These are phyloP conservation scores for Dendrocalamus latiflorus DNA, from an alignment of 202 grass and related monocot species.

Conservation along the genomic window DNA sequence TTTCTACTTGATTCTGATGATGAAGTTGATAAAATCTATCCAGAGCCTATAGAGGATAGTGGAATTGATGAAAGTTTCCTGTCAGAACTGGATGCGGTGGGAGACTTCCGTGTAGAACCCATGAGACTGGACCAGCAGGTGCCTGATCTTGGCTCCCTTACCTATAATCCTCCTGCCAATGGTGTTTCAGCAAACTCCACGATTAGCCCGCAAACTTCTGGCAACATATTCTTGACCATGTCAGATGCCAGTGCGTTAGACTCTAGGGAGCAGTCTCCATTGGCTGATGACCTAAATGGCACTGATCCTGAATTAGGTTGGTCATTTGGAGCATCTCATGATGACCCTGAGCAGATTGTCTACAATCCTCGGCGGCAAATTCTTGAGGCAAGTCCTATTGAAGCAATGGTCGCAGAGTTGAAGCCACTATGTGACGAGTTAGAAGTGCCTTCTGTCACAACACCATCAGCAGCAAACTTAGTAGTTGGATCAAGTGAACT, in stretches of 20 bases:
- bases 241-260: slow-evolving; percentile 6
- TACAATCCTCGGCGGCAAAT: slow-evolving; percentile 74
- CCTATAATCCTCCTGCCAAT: slow-evolving; percentile 16
- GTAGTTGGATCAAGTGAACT: slow-evolving; percentile 15
- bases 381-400: slow-evolving; percentile 47
- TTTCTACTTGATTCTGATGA: slow-evolving; percentile 69
- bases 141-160: slow-evolving; percentile 20
- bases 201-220: slow-evolving; percentile 29
- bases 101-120: slow-evolving; percentile 56
- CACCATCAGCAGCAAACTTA: slow-evolving; percentile 7
- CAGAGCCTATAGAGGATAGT: slow-evolving; percentile 48
- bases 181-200: slow-evolving; percentile 18
- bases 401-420: slow-evolving; percentile 43
- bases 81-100: slow-evolving; percentile 60
- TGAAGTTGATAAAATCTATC: slow-evolving; percentile 63
- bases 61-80: slow-evolving; percentile 73
- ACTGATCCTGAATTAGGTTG: slow-evolving; percentile 30
- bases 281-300: slow-evolving; percentile 7
- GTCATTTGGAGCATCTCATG: slow-evolving; percentile 32
- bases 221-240: slow-evolving; percentile 10
- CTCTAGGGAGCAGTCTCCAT: slow-evolving; percentile 25
- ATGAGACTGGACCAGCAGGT: slow-evolving; percentile 32
- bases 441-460: slow-evolving; percentile 19
- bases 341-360: slow-evolving; percentile 67
- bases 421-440: slow-evolving; percentile 24